These are phyloP conservation scores for Ophiocordyceps camponoti-floridani DNA, from an alignment of 2,329 filamentous ascomycete species.

Conservation along the genomic window DNA sequence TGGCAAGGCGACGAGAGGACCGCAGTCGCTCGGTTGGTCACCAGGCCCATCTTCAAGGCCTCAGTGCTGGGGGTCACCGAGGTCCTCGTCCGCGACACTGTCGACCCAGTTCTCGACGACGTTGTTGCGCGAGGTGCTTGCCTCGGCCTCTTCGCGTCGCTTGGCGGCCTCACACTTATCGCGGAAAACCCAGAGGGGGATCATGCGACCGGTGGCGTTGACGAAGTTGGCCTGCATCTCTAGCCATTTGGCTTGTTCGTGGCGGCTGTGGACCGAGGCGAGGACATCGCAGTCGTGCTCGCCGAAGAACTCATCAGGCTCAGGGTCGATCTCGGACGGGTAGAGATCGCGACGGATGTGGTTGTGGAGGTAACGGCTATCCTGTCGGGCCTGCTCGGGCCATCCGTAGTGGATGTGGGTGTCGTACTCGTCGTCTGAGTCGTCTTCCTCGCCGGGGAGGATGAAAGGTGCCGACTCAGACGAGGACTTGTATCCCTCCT, in stretches of 20 bases:
- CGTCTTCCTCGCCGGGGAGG: constrained; percentile 5
- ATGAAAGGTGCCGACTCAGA: not conserved
- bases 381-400: constrained; percentile 5
- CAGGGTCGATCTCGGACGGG: constrained; percentile 6
- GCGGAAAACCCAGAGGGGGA: constrained; percentile 19
- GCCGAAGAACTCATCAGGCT: constrained; percentile 10
- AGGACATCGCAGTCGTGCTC: constrained; percentile 17
- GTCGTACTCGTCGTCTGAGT: constrained; percentile 1
- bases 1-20: not conserved
- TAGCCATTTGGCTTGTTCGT: constrained; percentile 16
- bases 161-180: constrained; percentile 15
- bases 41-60: too few species aligned
- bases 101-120: not conserved
- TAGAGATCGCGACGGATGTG: constrained; percentile 14
- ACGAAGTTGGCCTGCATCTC: constrained; percentile 25
- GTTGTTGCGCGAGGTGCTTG: not conserved
- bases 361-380: constrained; percentile 13
- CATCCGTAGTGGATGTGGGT: constrained; percentile 1
- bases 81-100: not conserved
- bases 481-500: too few species aligned
- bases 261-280: constrained; percentile 14
- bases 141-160: not conserved
- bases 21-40: not conserved
- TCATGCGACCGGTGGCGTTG: constrained; percentile 22
- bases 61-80: not conserved